A percentile compares a stretch with the other conserved stretches of the same genome.
Conservation (phyloP, 192 early-diverging fungal species). For the Umbelopsis sp. region DNA sequence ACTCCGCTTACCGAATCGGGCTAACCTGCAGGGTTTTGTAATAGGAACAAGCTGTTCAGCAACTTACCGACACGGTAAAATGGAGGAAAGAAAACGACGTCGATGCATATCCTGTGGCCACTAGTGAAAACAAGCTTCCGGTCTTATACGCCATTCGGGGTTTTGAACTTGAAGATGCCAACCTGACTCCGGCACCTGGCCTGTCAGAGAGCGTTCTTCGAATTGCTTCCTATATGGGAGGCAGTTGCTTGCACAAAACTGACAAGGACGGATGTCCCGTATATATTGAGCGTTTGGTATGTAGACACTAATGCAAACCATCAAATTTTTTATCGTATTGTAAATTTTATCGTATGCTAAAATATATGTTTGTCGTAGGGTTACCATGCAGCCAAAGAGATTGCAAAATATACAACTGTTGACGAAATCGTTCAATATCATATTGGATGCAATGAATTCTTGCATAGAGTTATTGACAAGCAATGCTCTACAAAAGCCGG, state of each 20-base stretch:
- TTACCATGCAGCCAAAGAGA: constrained; percentile 64
- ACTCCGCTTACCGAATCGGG: constrained; percentile 5
- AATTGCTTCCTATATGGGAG: constrained; percentile 68
- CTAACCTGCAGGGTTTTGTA: constrained; percentile 12
- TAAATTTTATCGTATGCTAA: neutral
- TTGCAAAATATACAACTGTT: constrained; percentile 61
- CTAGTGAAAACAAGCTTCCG: constrained; percentile 56
- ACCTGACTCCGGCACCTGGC: constrained; percentile 56
- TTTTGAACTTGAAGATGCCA: constrained; percentile 66
- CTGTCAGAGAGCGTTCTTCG: constrained; percentile 68
- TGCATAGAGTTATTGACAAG: constrained; percentile 69
- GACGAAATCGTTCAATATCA: constrained; percentile 70
- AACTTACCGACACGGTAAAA: constrained; percentile 58
- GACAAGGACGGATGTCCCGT: constrained; percentile 90
- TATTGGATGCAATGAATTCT: constrained; percentile 71
- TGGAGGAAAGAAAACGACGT: constrained; percentile 65
- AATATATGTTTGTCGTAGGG: constrained; percentile 38
- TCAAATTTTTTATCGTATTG: neutral
- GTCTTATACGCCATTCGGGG: constrained; percentile 71
- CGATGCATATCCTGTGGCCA: constrained; percentile 61
- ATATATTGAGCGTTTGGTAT: constrained; percentile 90
- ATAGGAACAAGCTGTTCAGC: constrained; percentile 62
- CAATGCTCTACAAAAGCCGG: constrained; percentile 77
- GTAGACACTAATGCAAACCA: neutral
- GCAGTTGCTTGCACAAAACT: constrained; percentile 79